phyloP scores from a whole-genome alignment of 345 rosid species.

The Zanthoxylum bungeanum region DNA sequence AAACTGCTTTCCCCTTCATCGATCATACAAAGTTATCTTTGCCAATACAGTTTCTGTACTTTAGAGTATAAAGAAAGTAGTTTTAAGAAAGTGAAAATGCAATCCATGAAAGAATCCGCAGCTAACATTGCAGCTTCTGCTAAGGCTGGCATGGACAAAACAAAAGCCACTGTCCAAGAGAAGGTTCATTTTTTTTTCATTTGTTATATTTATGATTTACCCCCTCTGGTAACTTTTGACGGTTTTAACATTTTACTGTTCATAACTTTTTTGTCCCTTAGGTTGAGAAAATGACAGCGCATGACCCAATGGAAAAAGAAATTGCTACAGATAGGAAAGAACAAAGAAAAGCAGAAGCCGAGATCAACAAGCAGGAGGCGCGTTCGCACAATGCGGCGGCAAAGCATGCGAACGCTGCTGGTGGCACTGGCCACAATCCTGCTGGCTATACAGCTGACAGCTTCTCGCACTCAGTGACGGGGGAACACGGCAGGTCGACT shows the following conservation, averaged over 20 bases:
- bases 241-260: neutral
- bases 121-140: slow-evolving; percentile 81
- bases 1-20: fast-evolving
- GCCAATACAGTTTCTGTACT: too few relatives aligned
- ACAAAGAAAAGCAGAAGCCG: slow-evolving; percentile 47
- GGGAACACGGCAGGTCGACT: neutral
- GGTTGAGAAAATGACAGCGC: slow-evolving; percentile 56
- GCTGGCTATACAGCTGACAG: neutral
- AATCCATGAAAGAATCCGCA: slow-evolving; percentile 48
- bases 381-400: slow-evolving; percentile 49
- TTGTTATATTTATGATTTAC: neutral
- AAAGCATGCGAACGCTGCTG: slow-evolving; percentile 19
- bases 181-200: slow-evolving; percentile 39
- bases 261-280: too few relatives aligned
- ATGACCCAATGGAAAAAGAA: slow-evolving; percentile 58
- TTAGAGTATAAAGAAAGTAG: too few relatives aligned
- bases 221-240: neutral
- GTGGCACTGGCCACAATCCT: neutral
- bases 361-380: slow-evolving; percentile 48
- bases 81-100: neutral
- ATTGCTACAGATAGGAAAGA: slow-evolving; percentile 64
- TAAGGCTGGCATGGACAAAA: slow-evolving; percentile 76
- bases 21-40: neutral
- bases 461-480: neutral
- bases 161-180: slow-evolving; percentile 63